Conservation (phyloP, 164 flowering plant species). For the Kingdonia uniflora region DNA sequence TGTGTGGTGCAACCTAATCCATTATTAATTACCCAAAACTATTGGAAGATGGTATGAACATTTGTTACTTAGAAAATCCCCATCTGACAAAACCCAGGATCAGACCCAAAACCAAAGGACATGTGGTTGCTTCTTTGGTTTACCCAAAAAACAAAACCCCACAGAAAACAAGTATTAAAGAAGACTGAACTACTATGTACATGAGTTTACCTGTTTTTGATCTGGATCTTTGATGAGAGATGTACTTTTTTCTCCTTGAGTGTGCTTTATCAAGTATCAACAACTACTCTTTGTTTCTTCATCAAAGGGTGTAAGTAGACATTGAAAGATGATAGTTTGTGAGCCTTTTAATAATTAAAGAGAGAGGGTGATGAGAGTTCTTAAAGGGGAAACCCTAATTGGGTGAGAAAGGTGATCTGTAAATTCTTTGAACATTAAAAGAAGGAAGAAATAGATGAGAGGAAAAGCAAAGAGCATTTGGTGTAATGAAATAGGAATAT, state of each 20-base stretch:
- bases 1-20: neutral
- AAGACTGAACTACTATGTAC: slow-evolving; percentile 4
- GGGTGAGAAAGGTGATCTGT: slow-evolving; percentile 14
- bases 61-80: slow-evolving; percentile 2
- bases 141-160: neutral
- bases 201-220: slow-evolving; percentile 27
- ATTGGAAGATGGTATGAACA: neutral
- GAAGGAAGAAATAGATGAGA: slow-evolving; percentile 9
- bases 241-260: slow-evolving; percentile 12
- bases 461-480: slow-evolving; percentile 27
- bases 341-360: neutral
- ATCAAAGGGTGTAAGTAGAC: slow-evolving; percentile 8
- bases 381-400: slow-evolving; percentile 32
- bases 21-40: neutral
- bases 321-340: slow-evolving; percentile 7
- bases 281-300: slow-evolving; percentile 11
- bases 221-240: slow-evolving; percentile 20
- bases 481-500: slow-evolving; percentile 25
- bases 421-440: slow-evolving; percentile 17
- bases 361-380: neutral
- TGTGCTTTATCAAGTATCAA: slow-evolving; percentile 13
- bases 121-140: neutral
- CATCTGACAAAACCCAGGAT: slow-evolving; percentile 11
- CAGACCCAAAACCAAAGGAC: slow-evolving; percentile 7
- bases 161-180: slow-evolving; percentile 4